Base-by-base conservation (phyloP, 208 protist species). In the Leptomonas pyrrhocoris region DNA sequence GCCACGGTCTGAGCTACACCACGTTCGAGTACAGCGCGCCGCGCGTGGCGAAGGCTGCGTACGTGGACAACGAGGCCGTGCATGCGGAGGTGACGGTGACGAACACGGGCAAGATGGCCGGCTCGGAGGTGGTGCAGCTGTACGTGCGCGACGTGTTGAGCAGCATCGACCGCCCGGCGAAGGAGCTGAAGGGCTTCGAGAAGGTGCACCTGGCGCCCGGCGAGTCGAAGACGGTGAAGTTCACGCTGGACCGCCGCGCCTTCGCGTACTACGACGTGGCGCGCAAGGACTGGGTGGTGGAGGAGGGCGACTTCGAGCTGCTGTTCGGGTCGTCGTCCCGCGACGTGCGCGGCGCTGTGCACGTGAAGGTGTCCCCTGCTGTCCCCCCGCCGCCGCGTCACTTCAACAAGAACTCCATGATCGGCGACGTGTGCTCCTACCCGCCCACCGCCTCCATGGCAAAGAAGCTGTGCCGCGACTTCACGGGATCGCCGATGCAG, bases 1-100 rank as follows among this genome's bases (percentile, higher is more conserved):
- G 57, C 57, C 57, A 63, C 53, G 53, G 53, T 7, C 53, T 57
- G 53, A 57, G 53, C 53, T 57, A 57, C 53, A 57, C 53, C 53
- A 57, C 53, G 21, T 57, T 57, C 53, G 53, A 57, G 53, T 57
- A 57, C 53, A 38, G 53, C 30, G 53, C 53, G 30, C 53, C 53
- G 53, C 25, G 53, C 53, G 53, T 38, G 53, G 53, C 28, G 53
- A 57, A 57, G 53, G 53, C 53, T 7, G 25, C 53, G 21, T 57
- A 57, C 53, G 53, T 57, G 53, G 53, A 57, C 53, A 57, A 16
- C 28, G 53, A 57, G 53, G 28, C 8, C 28, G 53, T 57, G 53
- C 28, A 31, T 13, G 53, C 53, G 53, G 53, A 57, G 53, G 53
- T 57, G 53, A 57, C 53, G 25, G 53, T 57, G 53, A 57, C 28